phyloP scores from a whole-genome alignment of 2,329 filamentous ascomycete species.

The Fusarium mangiferae region DNA sequence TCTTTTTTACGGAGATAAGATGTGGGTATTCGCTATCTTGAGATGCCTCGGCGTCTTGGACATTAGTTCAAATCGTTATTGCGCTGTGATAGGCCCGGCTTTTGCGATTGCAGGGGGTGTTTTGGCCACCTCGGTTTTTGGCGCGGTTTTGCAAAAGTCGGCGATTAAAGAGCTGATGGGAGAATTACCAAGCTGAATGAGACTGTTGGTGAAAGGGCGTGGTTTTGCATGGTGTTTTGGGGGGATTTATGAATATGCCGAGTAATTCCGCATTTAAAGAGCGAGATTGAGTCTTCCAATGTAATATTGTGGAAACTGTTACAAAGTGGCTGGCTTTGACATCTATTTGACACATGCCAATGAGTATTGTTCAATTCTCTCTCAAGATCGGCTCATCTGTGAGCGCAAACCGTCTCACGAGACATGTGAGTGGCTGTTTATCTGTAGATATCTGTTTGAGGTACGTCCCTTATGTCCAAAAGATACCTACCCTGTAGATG shows the following conservation, averaged over 20 bases:
- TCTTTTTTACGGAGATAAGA: constrained; percentile 18
- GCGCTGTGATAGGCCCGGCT: background rate
- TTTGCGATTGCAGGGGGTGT: background rate
- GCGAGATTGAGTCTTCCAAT: background rate
- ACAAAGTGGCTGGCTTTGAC: background rate
- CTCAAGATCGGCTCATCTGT: rapidly evolving
- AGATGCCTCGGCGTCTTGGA: constrained; percentile 20
- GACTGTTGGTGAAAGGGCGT: background rate
- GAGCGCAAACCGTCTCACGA: rapidly evolving
- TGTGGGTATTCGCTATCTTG: background rate
- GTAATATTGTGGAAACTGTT: too few species aligned
- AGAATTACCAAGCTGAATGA: background rate
- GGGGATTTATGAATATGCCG: background rate
- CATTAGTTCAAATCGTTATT: background rate
- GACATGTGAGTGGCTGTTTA: background rate
- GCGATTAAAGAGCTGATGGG: background rate
- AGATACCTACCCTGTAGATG: background rate
- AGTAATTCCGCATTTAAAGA: background rate
- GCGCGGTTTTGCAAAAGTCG: background rate
- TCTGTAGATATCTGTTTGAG: rapidly evolving
- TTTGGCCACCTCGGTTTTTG: background rate
- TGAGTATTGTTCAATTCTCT: rapidly evolving
- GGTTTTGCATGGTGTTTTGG: background rate
- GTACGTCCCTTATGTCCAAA: rapidly evolving
- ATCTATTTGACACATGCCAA: background rate